Evolutionary conservation across 176 grass and related monocot genomes (phyloP), one percentile per base, ranked within the genome.

Genomic region (Cenchrus purpureus): DNA sequence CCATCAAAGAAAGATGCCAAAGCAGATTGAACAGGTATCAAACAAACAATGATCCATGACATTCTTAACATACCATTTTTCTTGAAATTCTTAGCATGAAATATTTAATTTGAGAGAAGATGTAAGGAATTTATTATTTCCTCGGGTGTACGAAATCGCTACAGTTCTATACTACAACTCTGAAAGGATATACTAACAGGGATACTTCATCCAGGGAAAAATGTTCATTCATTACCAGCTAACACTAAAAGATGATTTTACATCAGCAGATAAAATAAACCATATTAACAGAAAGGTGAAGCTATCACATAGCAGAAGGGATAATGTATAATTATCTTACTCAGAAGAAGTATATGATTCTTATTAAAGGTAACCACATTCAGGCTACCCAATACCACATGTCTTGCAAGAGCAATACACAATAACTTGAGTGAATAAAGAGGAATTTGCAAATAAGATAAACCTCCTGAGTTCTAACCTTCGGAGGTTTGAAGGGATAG

Each of bases 401-500:
- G 63, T 13, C 34, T 43, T 63, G 54, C 3, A 45, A 68, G 49
- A 65, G 15, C 1, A 51, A 48, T 54, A 62, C 8, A 67, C 4
- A 1, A 77, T 10, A 37, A 54, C 37, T 43, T 10, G 15, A 59
- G 4, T 34, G 12, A 0, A 49, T 72, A 51, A 72, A 59, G 31
- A n/a, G 51, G 17, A 43, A 10, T 34, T 25, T 80, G 9, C 8
- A 65, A 53, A 80, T 52, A 75, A 13, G 10, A 78, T 28, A 16
- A 1, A 34, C 10, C 64, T 49, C 37, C 11, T 74, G 22, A 28
- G 31, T 65, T 13, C 81, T n/a, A 83, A 88, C 89, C 89, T 91
- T 91, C 0, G 89, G 89, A 19, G 89, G 89, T 14, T 91, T 91
- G 85, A 91, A 91, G 54, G n/a, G 89, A 34, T 91, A 91, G 65